Evolutionary conservation across 2,329 filamentous ascomycete species (phyloP).

Genomic region (Leptographium lundbergii): DNA sequence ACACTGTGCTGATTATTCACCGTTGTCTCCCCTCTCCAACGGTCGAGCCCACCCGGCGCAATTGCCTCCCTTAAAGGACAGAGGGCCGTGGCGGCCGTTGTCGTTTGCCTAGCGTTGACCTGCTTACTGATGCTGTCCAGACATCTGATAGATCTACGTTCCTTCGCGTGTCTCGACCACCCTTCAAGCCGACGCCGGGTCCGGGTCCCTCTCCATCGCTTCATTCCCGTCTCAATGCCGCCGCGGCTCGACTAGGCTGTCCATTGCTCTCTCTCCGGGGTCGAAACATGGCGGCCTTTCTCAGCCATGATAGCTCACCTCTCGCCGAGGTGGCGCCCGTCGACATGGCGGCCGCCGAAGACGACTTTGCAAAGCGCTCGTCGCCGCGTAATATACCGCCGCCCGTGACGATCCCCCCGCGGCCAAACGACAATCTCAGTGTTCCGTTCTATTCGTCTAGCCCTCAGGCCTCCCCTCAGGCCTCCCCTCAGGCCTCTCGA

Average conservation of each 20-base stretch:
- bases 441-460: conserved; percentile 11
- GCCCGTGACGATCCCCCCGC: conserved; percentile 16
- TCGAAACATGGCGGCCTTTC: conserved; percentile 19
- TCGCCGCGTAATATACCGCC: conserved; percentile 14
- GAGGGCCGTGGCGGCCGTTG: neutral
- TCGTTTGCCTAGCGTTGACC: neutral
- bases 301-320: conserved; percentile 10
- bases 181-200: neutral
- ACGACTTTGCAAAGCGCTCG: conserved; percentile 8
- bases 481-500: conserved; percentile 19
- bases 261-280: conserved; percentile 22
- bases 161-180: neutral
- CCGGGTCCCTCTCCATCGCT: neutral
- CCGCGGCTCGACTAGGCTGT: conserved; percentile 22
- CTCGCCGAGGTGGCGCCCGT: neutral
- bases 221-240: conserved; percentile 22
- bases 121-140: neutral
- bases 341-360: conserved; percentile 5
- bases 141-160: neutral
- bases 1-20: neutral
- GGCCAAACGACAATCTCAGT: conserved; percentile 13
- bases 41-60: neutral
- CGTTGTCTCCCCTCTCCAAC: neutral
- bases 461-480: conserved; percentile 22
- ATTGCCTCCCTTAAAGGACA: neutral